These are phyloP conservation scores for Hibiscus tridactylites DNA, from an alignment of 345 rosid genomes.

Conservation along the genomic window DNA sequence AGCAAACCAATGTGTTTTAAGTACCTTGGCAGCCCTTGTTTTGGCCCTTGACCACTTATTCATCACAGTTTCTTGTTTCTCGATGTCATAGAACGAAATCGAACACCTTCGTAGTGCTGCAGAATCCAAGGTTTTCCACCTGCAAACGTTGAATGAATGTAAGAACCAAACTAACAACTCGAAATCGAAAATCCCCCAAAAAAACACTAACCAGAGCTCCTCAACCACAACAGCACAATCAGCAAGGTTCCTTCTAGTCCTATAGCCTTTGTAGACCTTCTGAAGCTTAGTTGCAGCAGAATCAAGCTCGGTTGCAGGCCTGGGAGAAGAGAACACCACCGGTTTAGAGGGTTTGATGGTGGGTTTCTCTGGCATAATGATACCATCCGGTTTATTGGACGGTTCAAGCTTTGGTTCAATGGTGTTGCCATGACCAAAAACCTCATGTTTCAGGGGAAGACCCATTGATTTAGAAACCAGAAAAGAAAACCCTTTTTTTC, in stretches of 20 bases:
- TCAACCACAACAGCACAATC: constrained; percentile 69
- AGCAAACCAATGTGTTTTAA: background rate
- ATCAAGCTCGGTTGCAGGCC: constrained; percentile 45
- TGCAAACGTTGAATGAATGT: constrained; percentile 11
- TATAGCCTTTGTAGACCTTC: constrained; percentile 40
- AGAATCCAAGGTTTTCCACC: constrained; percentile 67
- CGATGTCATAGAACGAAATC: constrained; percentile 37
- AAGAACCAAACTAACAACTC: constrained; percentile 1
- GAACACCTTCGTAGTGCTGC: constrained; percentile 44
- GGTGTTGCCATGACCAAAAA: no score
- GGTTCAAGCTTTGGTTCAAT: no score
- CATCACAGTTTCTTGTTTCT: constrained; percentile 47
- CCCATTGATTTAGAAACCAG: constrained; percentile 33
- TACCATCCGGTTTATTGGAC: no score
- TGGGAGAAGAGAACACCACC: constrained; percentile 19
- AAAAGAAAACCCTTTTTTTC: no score
- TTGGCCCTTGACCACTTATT: constrained; percentile 53
- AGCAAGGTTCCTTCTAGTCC: constrained; percentile 53
- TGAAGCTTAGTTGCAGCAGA: constrained; percentile 45
- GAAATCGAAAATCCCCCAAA: background rate
- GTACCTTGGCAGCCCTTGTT: constrained; percentile 60
- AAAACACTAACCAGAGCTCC: constrained; percentile 45
- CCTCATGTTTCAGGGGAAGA: constrained; percentile 5
- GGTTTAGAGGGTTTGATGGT: no score
- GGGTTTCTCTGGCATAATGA: no score